Conservation (phyloP, 305 asterid species). For the Fraxinus platypoda region DNA sequence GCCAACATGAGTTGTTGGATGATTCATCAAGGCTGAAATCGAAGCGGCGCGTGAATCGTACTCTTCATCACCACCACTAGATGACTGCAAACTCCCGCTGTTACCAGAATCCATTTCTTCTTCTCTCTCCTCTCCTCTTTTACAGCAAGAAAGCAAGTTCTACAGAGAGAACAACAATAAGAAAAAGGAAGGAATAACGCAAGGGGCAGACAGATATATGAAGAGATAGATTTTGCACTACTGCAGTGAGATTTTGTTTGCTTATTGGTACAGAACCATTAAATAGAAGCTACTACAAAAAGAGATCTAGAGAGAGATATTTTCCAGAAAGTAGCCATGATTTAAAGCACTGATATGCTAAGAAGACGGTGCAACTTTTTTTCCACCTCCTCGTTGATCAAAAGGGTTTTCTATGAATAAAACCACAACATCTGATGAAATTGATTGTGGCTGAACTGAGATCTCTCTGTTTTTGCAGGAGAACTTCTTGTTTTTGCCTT, state of each 20-base stretch:
- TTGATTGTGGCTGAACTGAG: constrained; percentile 14
- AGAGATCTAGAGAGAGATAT: constrained; percentile 14
- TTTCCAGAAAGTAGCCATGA: constrained; percentile 32
- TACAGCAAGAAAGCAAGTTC: constrained; percentile 19
- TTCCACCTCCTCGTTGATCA: not conserved
- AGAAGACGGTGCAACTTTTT: not conserved
- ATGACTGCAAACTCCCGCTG: constrained; percentile 70
- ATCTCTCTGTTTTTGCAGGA: not conserved
- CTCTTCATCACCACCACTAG: constrained; percentile 71
- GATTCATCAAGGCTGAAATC: constrained; percentile 29
- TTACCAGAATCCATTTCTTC: constrained; percentile 59
- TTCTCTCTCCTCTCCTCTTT: not conserved
- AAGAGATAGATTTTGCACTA: constrained; percentile 33
- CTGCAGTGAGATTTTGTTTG: constrained; percentile 28
- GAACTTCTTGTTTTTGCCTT: constrained; percentile 1
- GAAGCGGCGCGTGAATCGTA: constrained; percentile 63
- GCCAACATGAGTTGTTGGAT: constrained; percentile 17
- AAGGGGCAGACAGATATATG: constrained; percentile 30
- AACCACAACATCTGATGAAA: constrained; percentile 16
- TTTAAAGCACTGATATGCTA: constrained; percentile 24
- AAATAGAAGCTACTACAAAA: constrained; percentile 20
- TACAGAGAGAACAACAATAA: not conserved
- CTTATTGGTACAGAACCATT: constrained; percentile 27
- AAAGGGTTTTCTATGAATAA: constrained; percentile 13
- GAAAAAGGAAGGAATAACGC: constrained; percentile 20